Conservation (phyloP, 1,284 basidiomycete species). For the Austroboletus olivaceoglutinosus region DNA sequence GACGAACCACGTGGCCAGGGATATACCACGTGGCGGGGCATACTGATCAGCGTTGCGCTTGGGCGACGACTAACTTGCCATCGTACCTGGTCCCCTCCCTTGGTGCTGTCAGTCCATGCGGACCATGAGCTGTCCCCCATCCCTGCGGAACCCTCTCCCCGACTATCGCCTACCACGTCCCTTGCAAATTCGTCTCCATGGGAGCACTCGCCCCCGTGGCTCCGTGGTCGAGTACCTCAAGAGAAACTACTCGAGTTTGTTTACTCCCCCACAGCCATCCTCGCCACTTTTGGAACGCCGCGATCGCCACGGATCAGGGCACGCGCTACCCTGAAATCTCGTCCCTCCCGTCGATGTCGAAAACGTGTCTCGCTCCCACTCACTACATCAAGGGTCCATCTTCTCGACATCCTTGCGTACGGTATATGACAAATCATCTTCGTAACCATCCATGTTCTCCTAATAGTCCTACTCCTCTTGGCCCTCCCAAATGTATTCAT, state of each 20-base stretch:
- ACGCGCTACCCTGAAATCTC: slow-evolving; percentile 5
- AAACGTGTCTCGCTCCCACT: slow-evolving; percentile 23
- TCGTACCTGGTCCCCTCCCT: background rate
- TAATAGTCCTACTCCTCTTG: slow-evolving; percentile 26
- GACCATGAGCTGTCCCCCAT: slow-evolving; percentile 4
- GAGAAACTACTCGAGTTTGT: slow-evolving; percentile 9
- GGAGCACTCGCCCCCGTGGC: slow-evolving; percentile 17
- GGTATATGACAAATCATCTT: slow-evolving; percentile 6
- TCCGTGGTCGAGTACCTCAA: slow-evolving; percentile 10
- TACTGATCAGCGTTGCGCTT: background rate
- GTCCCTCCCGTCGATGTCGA: slow-evolving; percentile 23
- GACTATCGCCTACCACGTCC: slow-evolving; percentile 9
- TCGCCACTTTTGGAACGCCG: slow-evolving; percentile 6
- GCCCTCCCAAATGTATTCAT: slow-evolving; percentile 67
- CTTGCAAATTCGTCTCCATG: slow-evolving; percentile 27
- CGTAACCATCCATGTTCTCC: slow-evolving; percentile 8
- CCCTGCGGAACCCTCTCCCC: slow-evolving; percentile 4
- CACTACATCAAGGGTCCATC: slow-evolving; percentile 6
- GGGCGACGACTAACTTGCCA: background rate
- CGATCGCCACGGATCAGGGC: slow-evolving; percentile 31
- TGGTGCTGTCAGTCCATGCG: slow-evolving; percentile 14
- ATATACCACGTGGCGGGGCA: background rate
- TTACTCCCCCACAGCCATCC: background rate
- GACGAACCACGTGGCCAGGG: slow-evolving; percentile 13
- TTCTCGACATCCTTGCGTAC: slow-evolving; percentile 17